Percentiles rank a stretch among this genome's conserved stretches.
These are phyloP conservation scores for Aspergillus vadensis DNA, from an alignment of 2,329 filamentous ascomycete genomes.

Conservation along the genomic window DNA sequence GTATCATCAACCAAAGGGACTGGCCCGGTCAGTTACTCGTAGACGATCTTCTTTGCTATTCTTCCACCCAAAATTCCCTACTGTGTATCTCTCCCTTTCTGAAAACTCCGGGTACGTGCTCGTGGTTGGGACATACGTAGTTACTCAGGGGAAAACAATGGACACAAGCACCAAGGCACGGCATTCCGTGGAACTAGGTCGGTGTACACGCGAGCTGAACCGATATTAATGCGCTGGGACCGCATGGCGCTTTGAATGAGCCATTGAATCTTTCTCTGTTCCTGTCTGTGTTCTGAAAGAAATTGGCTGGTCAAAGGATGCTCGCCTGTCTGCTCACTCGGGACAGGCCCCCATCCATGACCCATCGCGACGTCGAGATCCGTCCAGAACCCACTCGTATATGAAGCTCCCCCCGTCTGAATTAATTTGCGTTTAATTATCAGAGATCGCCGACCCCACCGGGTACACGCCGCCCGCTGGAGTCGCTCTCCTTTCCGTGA, in stretches of 20 bases:
- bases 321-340: neutral
- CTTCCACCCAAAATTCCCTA: too few species aligned
- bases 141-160: neutral
- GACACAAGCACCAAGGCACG: neutral
- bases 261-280: neutral
- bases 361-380: slow-evolving; percentile 8
- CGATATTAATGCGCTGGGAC: neutral
- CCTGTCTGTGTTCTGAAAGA: neutral
- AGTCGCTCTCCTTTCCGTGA: slow-evolving; percentile 19
- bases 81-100: neutral
- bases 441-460: slow-evolving; percentile 25
- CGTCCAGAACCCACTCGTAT: slow-evolving; percentile 8
- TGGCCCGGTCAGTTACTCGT: neutral
- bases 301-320: slow-evolving; percentile 7
- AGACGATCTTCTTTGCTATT: neutral
- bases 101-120: neutral
- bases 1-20: neutral
- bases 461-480: slow-evolving; percentile 13
- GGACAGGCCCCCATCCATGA: neutral
- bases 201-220: neutral
- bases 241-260: neutral
- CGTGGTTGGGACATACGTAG: slow-evolving; percentile 7
- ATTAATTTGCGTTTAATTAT: slow-evolving; percentile 25
- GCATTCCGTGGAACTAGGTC: neutral
- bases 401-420: slow-evolving; percentile 8